A percentile compares a stretch with the other conserved stretches of the same genome.
These are phyloP conservation scores for Lachnellula suecica DNA, from an alignment of 2,329 filamentous ascomycete genomes.

Conservation along the genomic window DNA sequence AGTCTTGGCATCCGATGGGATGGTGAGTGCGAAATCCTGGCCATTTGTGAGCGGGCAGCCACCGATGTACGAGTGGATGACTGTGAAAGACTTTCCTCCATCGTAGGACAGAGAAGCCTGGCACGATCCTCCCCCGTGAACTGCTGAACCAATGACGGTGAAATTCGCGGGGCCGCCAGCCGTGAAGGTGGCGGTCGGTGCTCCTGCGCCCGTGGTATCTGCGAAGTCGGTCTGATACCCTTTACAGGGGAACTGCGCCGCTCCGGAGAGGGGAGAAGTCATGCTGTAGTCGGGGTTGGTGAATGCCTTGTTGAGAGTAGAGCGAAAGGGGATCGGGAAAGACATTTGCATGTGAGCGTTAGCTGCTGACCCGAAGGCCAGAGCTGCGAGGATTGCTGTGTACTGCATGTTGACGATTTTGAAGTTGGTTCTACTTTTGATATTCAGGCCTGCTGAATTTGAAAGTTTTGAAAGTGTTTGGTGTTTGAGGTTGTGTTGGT, in stretches of 20 bases:
- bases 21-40: conserved; percentile 26
- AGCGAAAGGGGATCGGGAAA: conserved; percentile 14
- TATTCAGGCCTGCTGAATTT: conserved; percentile 1
- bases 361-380: conserved; percentile 5
- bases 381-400: conserved; percentile 5
- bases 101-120: conserved; percentile 61
- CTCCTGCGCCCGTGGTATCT: conserved; percentile 5
- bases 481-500: neutral
- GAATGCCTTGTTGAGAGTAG: neutral
- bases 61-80: conserved; percentile 51
- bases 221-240: conserved; percentile 6
- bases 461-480: neutral
- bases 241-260: conserved; percentile 22
- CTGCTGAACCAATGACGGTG: conserved; percentile 46
- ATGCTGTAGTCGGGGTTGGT: conserved; percentile 14
- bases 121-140: conserved; percentile 57
- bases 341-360: conserved; percentile 17
- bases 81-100: conserved; percentile 53
- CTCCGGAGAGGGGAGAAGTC: conserved; percentile 9
- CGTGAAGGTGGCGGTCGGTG: conserved; percentile 46
- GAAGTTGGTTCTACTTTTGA: neutral
- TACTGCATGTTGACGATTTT: conserved; percentile 10
- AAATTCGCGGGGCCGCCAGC: conserved; percentile 51
- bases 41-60: conserved; percentile 18
- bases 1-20: conserved; percentile 27